phyloP scores from a whole-genome alignment of 345 rosid genomes.

The Salix exigua region DNA sequence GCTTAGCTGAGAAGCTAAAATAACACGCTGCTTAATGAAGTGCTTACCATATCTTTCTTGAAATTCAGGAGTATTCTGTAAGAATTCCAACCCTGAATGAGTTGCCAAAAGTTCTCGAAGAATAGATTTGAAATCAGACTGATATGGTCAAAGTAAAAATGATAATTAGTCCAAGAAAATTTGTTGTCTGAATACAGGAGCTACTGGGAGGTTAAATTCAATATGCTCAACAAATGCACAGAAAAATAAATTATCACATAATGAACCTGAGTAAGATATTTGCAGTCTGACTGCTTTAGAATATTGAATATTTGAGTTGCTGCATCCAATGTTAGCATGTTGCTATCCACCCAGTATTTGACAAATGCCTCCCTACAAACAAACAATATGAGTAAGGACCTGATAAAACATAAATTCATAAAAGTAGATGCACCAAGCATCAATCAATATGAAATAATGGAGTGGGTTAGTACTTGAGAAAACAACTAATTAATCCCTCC shows the following conservation, averaged over 20 bases:
- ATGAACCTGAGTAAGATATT: conserved; percentile 74
- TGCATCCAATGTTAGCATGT: conserved; percentile 65
- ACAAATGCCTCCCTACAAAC: conserved; percentile 60
- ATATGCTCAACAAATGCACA: neutral
- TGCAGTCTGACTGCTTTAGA: conserved; percentile 63
- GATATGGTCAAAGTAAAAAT: conserved; percentile 12
- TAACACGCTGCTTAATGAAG: neutral
- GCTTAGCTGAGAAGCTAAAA: neutral
- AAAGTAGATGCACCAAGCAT: neutral
- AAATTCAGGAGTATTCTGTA: conserved; percentile 66
- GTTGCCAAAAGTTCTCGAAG: conserved; percentile 71
- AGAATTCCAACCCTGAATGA: conserved; percentile 86
- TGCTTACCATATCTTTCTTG: conserved; percentile 88
- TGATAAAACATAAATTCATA: neutral
- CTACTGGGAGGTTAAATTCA: conserved; percentile 4
- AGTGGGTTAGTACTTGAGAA: neutral
- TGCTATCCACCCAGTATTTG: conserved; percentile 67
- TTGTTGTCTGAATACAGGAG: neutral
- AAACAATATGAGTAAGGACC: conserved; percentile 11
- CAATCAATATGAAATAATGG: neutral
- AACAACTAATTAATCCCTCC: neutral
- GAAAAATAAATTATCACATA: neutral
- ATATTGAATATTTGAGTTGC: conserved; percentile 61
- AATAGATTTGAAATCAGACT: conserved; percentile 80
- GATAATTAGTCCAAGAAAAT: conserved; percentile 5